Base-by-base conservation (phyloP, 1,284 basidiomycete species). In the Stereum hirsutum region DNA sequence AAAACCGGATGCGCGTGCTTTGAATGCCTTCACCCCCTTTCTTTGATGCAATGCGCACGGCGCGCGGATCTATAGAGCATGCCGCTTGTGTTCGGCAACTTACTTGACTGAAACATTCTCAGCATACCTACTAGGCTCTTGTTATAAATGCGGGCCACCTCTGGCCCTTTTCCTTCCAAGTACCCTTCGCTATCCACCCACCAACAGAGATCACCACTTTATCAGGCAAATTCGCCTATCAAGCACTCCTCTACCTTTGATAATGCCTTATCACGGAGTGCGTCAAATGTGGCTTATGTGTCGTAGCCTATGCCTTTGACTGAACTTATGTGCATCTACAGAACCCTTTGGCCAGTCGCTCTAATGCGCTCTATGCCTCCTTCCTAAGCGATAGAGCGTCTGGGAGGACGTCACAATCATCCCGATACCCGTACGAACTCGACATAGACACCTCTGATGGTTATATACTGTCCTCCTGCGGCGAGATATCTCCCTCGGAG, bases 371-470 rank as follows among this genome's bases (percentile, higher is more conserved):
- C 25, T 12, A 31, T 11, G 34, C 30, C 6, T 21, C 33, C 30
- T 10, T 35, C 20, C 4, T 7, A 14, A 19, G 30, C 21, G 12
- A 24, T 26, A 25, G n/a, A 37, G 20, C 35, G 33, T 27, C 19
- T 17, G 15, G 33, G 14, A 27, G 24, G 27, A 41, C 25, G 6
- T 27, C 14, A 27, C 34, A 14, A 17, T 21, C 6, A 42, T 10
- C 25, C 39, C 21, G 20, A 38, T 15, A 15, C 5, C 19, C 39
- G 2, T 12, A 32, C 11, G 30, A 43, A 5, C 20, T 46, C 11
- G 49, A 52, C 42, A 46, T 51, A 40, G 39, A 48, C 35, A 43
- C 39, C 30, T 43, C 43, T 5, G 50, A 52, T 15, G 50, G 50
- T 2, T 52, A 51, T 40, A 32, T 44, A 15, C 42, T 52, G 2